phyloP scores from a whole-genome alignment of 306 rosid species.

The Vigna hirtella region DNA sequence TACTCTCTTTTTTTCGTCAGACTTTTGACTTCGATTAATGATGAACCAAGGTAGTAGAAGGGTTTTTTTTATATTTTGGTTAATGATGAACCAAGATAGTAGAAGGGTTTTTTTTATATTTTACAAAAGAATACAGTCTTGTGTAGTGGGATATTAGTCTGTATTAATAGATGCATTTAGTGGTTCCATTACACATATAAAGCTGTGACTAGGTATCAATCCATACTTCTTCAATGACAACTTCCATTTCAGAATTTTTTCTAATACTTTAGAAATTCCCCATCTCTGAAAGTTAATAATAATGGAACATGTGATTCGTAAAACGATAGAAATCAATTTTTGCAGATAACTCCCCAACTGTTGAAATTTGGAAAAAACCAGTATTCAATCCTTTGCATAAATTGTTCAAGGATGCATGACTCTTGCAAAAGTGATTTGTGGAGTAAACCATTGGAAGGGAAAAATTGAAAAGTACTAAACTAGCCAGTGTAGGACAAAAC shows the following conservation, averaged over 20 bases:
- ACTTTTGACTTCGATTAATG: too few relatives aligned
- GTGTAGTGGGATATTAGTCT: too few relatives aligned
- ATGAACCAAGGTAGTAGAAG: too few relatives aligned
- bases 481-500: not conserved
- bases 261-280: slow-evolving; percentile 51
- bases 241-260: slow-evolving; percentile 52
- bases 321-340: slow-evolving; percentile 50
- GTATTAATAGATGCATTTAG: too few relatives aligned
- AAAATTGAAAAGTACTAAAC: too few relatives aligned
- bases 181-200: not conserved
- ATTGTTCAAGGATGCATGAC: slow-evolving; percentile 54
- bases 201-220: slow-evolving; percentile 51
- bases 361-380: slow-evolving; percentile 51
- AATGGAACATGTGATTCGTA: too few relatives aligned
- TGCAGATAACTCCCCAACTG: slow-evolving; percentile 43
- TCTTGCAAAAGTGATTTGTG: slow-evolving; percentile 34
- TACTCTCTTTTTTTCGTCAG: too few relatives aligned
- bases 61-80: too few relatives aligned
- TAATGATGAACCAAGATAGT: too few relatives aligned
- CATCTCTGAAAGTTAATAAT: slow-evolving; percentile 50
- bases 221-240: slow-evolving; percentile 57
- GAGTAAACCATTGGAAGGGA: too few relatives aligned
- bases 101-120: too few relatives aligned
- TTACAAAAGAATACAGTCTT: too few relatives aligned
- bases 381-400: slow-evolving; percentile 45